phyloP scores from a whole-genome alignment of 768 basidiomycete species.

The Termitomyces sp. region DNA sequence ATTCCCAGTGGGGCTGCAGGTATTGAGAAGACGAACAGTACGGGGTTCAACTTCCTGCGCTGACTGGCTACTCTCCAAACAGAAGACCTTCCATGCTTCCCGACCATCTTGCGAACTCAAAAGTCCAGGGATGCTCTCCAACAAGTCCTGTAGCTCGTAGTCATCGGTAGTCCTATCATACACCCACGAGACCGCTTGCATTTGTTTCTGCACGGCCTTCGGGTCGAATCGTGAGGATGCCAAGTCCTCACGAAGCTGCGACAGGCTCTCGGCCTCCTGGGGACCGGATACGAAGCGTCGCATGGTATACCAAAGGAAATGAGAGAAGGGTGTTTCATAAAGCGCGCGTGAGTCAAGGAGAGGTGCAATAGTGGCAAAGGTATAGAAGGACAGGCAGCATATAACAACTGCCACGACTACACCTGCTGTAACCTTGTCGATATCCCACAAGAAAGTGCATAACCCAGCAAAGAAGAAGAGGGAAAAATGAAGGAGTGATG shows the following conservation, averaged over 20 bases:
- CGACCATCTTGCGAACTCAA: neutral
- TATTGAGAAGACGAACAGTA: neutral
- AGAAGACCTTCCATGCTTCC: neutral
- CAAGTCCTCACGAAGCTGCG: neutral
- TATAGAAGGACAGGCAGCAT: neutral
- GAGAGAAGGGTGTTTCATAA: constrained; percentile 4
- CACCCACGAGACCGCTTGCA: neutral
- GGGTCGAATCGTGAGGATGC: neutral
- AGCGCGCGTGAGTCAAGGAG: neutral
- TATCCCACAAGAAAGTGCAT: neutral
- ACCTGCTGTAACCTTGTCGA: neutral
- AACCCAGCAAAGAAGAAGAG: constrained; percentile 5
- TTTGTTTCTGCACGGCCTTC: neutral
- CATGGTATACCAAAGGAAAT: neutral
- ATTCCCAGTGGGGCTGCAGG: neutral
- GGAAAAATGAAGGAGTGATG: neutral
- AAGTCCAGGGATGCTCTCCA: constrained; percentile 4
- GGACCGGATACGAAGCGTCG: too few relatives aligned
- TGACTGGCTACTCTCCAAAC: neutral
- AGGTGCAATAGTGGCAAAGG: constrained; percentile 1
- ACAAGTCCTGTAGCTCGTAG: neutral
- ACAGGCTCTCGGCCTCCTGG: neutral
- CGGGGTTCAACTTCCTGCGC: neutral
- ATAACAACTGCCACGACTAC: too few relatives aligned
- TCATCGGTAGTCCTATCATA: constrained; percentile 4